phyloP scores from a whole-genome alignment of 306 rosid species.

The Inga oerstediana region DNA sequence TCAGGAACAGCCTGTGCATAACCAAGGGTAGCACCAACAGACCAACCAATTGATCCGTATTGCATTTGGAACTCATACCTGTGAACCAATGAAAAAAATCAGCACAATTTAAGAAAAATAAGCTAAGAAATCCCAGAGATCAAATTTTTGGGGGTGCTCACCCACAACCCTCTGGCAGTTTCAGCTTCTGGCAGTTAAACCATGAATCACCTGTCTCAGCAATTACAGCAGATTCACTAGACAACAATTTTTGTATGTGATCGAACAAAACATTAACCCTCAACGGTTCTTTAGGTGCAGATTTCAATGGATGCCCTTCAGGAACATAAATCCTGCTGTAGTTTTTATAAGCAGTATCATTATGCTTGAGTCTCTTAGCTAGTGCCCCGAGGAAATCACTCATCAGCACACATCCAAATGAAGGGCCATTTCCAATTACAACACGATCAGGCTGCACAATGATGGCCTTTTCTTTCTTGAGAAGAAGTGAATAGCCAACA shows the following conservation, averaged over 20 bases:
- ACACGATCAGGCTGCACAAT: slow-evolving; percentile 63
- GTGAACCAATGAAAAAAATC: slow-evolving; percentile 10
- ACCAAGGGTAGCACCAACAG: slow-evolving; percentile 1
- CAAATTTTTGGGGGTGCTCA: slow-evolving; percentile 21
- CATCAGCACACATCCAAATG: slow-evolving; percentile 68
- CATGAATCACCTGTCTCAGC: slow-evolving; percentile 80
- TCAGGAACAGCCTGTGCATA: neutral
- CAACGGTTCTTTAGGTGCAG: slow-evolving; percentile 55
- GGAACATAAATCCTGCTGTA: slow-evolving; percentile 65
- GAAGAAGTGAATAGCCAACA: slow-evolving; percentile 67
- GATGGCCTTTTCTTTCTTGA: slow-evolving; percentile 67
- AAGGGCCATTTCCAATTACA: slow-evolving; percentile 54
- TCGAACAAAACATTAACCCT: slow-evolving; percentile 67
- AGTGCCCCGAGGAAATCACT: slow-evolving; percentile 60
- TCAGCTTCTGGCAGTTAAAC: slow-evolving; percentile 74
- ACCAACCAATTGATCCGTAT: neutral
- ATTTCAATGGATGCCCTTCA: slow-evolving; percentile 54
- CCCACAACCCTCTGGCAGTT: slow-evolving; percentile 67
- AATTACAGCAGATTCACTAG: slow-evolving; percentile 58
- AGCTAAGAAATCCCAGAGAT: neutral
- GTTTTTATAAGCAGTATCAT: slow-evolving; percentile 53
- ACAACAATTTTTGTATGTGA: slow-evolving; percentile 57
- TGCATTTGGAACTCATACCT: slow-evolving; percentile 61
- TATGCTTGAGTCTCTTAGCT: slow-evolving; percentile 40
- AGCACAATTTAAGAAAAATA: neutral